phyloP scores from a whole-genome alignment of 176 grass and related monocot genomes.

The Paspalum vaginatum region DNA sequence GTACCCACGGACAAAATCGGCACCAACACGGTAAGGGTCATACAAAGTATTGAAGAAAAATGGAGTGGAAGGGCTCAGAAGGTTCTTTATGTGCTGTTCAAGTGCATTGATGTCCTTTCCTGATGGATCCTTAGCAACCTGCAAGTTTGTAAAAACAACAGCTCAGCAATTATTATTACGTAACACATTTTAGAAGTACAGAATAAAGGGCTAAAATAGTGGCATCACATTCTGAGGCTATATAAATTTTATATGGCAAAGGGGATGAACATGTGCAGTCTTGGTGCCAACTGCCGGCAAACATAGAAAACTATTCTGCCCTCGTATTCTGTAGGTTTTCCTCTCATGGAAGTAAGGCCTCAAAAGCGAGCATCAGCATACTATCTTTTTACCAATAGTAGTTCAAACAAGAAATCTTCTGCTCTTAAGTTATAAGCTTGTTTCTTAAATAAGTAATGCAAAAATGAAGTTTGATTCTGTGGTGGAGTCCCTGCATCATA shows the following conservation, averaged over 20 bases:
- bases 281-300: neutral
- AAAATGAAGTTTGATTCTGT: neutral
- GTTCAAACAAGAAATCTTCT: conserved; percentile 9
- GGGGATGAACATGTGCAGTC: neutral
- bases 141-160: conserved; percentile 13
- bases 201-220: conserved; percentile 7
- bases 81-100: conserved; percentile 70
- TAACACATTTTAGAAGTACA: neutral
- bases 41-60: conserved; percentile 79
- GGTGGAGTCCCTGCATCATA: neutral
- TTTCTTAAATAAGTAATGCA: neutral
- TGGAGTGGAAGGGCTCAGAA: conserved; percentile 68
- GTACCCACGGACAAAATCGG: conserved; percentile 76
- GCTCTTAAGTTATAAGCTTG: conserved; percentile 19
- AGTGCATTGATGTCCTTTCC: conserved; percentile 74
- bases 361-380: neutral
- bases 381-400: conserved; percentile 9
- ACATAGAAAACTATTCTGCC: neutral
- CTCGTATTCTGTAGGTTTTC: neutral
- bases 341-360: conserved; percentile 17
- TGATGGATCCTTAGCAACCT: conserved; percentile 76
- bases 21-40: conserved; percentile 65
- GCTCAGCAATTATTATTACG: neutral
- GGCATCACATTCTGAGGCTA: neutral
- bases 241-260: neutral